Conservation (phyloP, 129 eudicot genomes). For the Helichrysum umbraculigerum region DNA sequence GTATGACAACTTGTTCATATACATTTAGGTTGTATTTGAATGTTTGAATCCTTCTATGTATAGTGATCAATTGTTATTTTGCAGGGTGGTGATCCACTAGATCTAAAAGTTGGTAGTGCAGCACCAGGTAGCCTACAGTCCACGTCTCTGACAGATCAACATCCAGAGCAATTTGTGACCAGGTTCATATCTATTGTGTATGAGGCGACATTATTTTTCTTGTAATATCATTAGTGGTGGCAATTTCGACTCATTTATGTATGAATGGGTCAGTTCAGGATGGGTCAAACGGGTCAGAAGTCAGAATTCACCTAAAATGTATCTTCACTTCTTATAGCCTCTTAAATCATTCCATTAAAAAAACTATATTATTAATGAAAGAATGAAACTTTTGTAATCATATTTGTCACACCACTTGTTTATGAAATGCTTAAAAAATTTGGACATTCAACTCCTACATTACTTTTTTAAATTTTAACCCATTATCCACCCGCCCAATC, state of each 20-base stretch:
- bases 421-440: background rate
- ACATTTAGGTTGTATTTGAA: background rate
- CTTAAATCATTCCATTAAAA: too few species aligned
- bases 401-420: background rate
- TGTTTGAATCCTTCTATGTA: slow-evolving; percentile 2
- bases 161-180: slow-evolving; percentile 62
- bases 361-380: background rate
- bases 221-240: slow-evolving; percentile 13
- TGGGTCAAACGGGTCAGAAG: too few species aligned
- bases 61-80: slow-evolving; percentile 27
- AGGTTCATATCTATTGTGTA: slow-evolving; percentile 44
- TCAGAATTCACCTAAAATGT: too few species aligned
- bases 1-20: slow-evolving; percentile 44
- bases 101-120: slow-evolving; percentile 53
- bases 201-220: background rate
- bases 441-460: background rate
- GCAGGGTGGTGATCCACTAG: slow-evolving; percentile 97
- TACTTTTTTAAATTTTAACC: background rate
- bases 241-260: background rate
- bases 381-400: background rate
- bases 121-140: slow-evolving; percentile 87
- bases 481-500: background rate
- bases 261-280: background rate
- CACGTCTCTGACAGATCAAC: slow-evolving; percentile 74
- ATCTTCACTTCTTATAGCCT: too few species aligned